These are phyloP conservation scores for Penicillium sp. DNA, from an alignment of 2,329 filamentous ascomycete genomes.

Conservation along the genomic window DNA sequence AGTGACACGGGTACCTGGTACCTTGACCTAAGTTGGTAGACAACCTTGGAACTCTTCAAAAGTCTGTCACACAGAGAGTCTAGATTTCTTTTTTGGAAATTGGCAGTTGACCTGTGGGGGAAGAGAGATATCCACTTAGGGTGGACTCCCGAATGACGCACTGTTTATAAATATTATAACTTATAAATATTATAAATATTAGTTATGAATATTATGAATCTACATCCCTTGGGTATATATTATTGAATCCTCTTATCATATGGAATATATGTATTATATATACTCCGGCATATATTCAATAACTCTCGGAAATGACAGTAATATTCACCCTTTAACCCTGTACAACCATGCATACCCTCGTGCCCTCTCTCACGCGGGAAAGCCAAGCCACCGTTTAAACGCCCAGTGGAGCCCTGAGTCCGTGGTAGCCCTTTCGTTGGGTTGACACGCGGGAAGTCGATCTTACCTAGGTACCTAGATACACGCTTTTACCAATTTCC, in stretches of 20 bases:
- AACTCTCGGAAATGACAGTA: neutral
- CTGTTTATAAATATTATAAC: neutral
- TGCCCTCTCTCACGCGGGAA: conserved; percentile 8
- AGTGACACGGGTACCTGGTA: conserved; percentile 23
- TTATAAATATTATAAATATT: neutral
- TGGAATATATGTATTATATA: too few species aligned
- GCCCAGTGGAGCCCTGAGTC: conserved; percentile 21
- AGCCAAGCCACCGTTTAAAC: conserved; percentile 22
- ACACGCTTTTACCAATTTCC: conserved; percentile 5
- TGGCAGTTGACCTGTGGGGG: conserved; percentile 12
- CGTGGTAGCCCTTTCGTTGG: conserved; percentile 6
- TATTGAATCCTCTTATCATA: neutral
- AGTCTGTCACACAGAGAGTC: conserved; percentile 6
- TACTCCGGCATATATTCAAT: too few species aligned
- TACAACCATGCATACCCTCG: conserved; percentile 8
- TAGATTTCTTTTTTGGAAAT: conserved; percentile 11
- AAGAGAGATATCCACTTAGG: conserved; percentile 1
- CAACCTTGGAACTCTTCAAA: neutral
- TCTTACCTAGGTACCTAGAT: conserved; percentile 10
- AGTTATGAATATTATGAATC: neutral
- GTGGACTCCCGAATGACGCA: conserved; percentile 1
- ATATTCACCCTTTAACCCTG: neutral
- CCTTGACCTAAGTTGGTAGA: conserved; percentile 9
- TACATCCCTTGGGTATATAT: neutral
- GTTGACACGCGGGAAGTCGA: conserved; percentile 26